These are phyloP conservation scores for Vaccinium corymbosum DNA, from an alignment of 148 eudicot species.

Conservation along the genomic window DNA sequence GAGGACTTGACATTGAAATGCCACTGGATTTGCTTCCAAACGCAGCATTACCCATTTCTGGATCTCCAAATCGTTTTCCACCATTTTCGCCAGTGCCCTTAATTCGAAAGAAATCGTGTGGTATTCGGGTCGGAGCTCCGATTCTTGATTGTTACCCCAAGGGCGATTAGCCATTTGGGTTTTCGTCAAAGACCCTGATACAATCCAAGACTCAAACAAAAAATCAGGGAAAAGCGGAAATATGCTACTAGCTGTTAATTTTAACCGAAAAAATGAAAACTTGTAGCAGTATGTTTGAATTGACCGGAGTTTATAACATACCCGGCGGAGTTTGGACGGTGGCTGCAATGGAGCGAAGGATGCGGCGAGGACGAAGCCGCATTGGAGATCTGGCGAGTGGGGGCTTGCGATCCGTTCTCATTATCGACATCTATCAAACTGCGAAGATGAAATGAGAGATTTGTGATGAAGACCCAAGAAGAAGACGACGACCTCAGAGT, in stretches of 20 bases:
- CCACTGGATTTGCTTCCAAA: not conserved
- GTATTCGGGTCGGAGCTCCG: slow-evolving; percentile 44
- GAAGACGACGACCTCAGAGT: not conserved
- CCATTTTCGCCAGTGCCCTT: slow-evolving; percentile 54
- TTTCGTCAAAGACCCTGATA: slow-evolving; percentile 39
- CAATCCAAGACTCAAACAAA: not conserved
- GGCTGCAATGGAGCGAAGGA: slow-evolving; percentile 41
- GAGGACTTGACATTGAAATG: slow-evolving; percentile 24
- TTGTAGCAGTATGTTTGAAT: not conserved
- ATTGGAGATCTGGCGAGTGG: slow-evolving; percentile 70
- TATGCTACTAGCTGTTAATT: not conserved
- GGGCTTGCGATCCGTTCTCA: slow-evolving; percentile 67
- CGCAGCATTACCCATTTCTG: not conserved
- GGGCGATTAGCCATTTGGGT: slow-evolving; percentile 35
- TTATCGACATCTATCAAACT: slow-evolving; percentile 18
- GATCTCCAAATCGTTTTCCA: slow-evolving; percentile 33
- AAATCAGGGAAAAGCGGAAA: not conserved
- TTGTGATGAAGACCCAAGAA: not conserved
- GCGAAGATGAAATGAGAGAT: not conserved
- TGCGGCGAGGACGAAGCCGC: slow-evolving; percentile 55
- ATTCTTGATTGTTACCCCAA: slow-evolving; percentile 20
- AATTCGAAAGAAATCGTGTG: slow-evolving; percentile 51
- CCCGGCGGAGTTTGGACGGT: slow-evolving; percentile 51
- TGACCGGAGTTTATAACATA: slow-evolving; percentile 10
- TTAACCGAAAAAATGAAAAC: not conserved